These are phyloP conservation scores for Suhomyces choctaworum DNA, from an alignment of 1,139 yeast genomes.

Conservation along the genomic window DNA sequence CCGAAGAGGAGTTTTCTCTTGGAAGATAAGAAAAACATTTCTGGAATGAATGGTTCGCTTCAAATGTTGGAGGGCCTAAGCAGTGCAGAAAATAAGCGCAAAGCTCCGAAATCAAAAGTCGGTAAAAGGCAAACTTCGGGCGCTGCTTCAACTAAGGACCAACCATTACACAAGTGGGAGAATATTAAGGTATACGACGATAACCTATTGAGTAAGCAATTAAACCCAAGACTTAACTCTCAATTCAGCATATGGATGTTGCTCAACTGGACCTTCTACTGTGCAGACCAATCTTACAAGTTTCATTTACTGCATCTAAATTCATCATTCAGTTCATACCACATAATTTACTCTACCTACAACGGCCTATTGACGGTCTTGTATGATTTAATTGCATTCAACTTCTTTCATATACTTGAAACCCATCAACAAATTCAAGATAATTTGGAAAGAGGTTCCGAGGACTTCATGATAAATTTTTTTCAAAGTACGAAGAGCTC, in stretches of 20 bases:
- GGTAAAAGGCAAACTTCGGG: too few species aligned
- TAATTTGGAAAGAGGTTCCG: neutral
- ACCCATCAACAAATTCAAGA: constrained; percentile 7
- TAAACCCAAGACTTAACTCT: constrained; percentile 23
- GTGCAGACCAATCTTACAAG: constrained; percentile 30
- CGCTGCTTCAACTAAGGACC: too few species aligned
- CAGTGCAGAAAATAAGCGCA: too few species aligned
- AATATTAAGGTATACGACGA: constrained; percentile 35
- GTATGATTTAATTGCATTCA: constrained; percentile 24
- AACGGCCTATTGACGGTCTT: constrained; percentile 21
- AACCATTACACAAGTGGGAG: constrained; percentile 12
- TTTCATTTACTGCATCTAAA: constrained; percentile 20
- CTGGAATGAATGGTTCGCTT: constrained; percentile 21
- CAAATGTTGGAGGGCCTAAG: constrained; percentile 14
- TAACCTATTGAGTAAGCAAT: constrained; percentile 23
- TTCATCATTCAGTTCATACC: constrained; percentile 23
- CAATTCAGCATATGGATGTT: constrained; percentile 34
- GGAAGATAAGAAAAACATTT: constrained; percentile 13
- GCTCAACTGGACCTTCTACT: constrained; percentile 37
- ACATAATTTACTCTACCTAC: constrained; percentile 26
- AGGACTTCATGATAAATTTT: constrained; percentile 7
- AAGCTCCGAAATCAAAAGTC: too few species aligned
- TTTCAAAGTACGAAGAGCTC: constrained; percentile 11
- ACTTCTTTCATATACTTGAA: constrained; percentile 18
- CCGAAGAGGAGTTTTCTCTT: constrained; percentile 6